A percentile compares a stretch with the other conserved stretches of the same genome.
Evolutionary conservation across 2,329 filamentous ascomycete species (phyloP).

Genomic region (Xylariales sp.): DNA sequence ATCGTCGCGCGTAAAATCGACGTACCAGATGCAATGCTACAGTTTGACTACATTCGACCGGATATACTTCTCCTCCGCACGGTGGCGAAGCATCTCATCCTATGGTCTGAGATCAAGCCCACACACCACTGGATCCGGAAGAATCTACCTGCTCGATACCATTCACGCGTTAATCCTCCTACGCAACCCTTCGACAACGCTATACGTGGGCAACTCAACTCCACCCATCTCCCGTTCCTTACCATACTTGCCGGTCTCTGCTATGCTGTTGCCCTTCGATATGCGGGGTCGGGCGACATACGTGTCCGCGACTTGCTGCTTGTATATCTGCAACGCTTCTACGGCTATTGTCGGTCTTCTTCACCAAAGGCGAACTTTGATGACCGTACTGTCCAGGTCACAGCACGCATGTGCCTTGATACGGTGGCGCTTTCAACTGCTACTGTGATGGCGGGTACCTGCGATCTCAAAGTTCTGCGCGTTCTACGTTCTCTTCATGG

Average conservation of each 20-base stretch:
- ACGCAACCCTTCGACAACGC: conserved; percentile 39
- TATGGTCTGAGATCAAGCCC: conserved; percentile 81
- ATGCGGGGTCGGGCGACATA: conserved; percentile 65
- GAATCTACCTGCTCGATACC: conserved; percentile 69
- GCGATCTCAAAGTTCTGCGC: conserved; percentile 80
- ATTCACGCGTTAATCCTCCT: conserved; percentile 53
- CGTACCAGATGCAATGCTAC: conserved; percentile 80
- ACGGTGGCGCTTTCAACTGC: conserved; percentile 76
- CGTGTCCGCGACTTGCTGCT: conserved; percentile 77
- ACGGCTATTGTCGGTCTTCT: conserved; percentile 59
- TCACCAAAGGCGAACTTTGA: conserved; percentile 60
- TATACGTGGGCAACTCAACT: conserved; percentile 50
- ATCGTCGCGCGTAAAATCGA: conserved; percentile 88
- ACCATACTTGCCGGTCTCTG: conserved; percentile 88
- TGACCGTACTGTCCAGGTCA: conserved; percentile 74
- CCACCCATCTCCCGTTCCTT: conserved; percentile 84
- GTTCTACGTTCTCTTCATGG: conserved; percentile 85
- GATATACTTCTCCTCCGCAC: conserved; percentile 90
- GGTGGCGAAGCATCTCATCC: conserved; percentile 81
- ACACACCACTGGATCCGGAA: conserved; percentile 69
- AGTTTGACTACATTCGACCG: conserved; percentile 93
- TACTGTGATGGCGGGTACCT: conserved; percentile 93
- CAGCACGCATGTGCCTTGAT: conserved; percentile 87
- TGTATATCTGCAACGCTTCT: conserved; percentile 80
- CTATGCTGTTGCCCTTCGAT: conserved; percentile 71